Base-by-base conservation (phyloP, 331 rosid species). In the Cydonia oblonga region DNA sequence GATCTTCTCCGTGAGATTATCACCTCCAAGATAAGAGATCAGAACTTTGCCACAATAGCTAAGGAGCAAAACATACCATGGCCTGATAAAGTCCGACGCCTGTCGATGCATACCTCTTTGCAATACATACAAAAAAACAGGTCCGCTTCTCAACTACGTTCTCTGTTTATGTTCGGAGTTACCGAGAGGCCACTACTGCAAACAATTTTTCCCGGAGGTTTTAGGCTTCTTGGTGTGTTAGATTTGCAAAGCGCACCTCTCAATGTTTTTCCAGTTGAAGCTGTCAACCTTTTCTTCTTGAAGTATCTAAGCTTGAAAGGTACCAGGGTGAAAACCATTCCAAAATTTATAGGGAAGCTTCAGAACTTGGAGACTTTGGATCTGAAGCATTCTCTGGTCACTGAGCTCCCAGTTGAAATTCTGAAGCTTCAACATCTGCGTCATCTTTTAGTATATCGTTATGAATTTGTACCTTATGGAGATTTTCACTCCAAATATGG, bases 241-340 rank as follows among this genome's bases (percentile, higher is more conserved):
- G 74, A 75, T 9, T 67, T 66, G 60, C 30, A 18, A 9, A 63
- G 26, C 33, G 44, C 51, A 13, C 66, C 42, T 52, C 22, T 74
- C 38, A 7, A 52, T 4, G 12, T 0, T 22, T 64, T 74, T 9
- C 79, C 79, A 9, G 5, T 16, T 35, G 65, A 60, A 32, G 57
- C 75, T 3, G 54, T 70, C 9, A 25, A 67, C 13, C 6, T 49
- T 57, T 42, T 51, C 30, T 66, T 35, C 25, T 46, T 79, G 56
- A 72, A 74, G 52, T 79, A 79, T 38, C 64, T 79, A 28, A 74
- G 64, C 70, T 64, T 79, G 71, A 79, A 53, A 19, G 22, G 52
- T 14, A 73, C 83, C 8, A 68, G 20, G 16, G 56, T 79, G 24
- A 74, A 62, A 64, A 18, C 5, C 3, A n/a, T 79, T 62, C 83